Evolutionary conservation across 1,284 basidiomycete genomes (phyloP), one percentile per base, ranked within the genome.

Genomic region (Hemileia vastatrix): DNA sequence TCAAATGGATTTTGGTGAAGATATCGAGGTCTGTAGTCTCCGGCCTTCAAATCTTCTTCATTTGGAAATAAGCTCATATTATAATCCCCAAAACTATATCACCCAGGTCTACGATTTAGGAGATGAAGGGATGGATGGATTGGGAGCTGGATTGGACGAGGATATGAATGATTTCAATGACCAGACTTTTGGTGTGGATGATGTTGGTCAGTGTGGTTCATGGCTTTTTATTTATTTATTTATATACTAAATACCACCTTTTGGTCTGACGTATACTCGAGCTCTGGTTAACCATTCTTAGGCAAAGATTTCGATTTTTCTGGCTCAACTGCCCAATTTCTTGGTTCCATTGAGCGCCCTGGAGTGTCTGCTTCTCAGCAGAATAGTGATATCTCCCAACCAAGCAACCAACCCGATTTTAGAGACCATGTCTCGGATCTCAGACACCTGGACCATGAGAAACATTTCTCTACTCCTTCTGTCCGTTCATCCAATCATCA

Each of bases 61-160:
- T 21, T 1, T 2, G n/a, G 4, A 13, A 32, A n/a, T 33, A 2
- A 21, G 24, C 50, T 31, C 21, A 36, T 18, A 1, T 43, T 45
- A n/a, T n/a, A n/a, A n/a, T n/a, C n/a, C n/a, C n/a, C n/a, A n/a
- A n/a, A n/a, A n/a, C 13, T 31, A 31, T 4, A 19, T 50, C 8
- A 23, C 15, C 23, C 49, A 63, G 61, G 61, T 63, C 11, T 63
- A 63, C 52, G 61, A 36, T 6, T 43, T n/a, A 40, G n/a, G 27
- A 27, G 36, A 49, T 18, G 40, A 54, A 2, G 79, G 93, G 2
- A 77, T 86, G 1, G 90, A 89, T 6, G 90, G 90, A 0, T 75
- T 94, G 40, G 78, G 79, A 66, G 86, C 86, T 27, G 92, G 90
- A 90, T 79, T 84, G 40, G 77, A 85, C 23, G 83, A 90, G 4